Conservation (phyloP, 148 eudicot species). For the Talinum fruticosum region DNA sequence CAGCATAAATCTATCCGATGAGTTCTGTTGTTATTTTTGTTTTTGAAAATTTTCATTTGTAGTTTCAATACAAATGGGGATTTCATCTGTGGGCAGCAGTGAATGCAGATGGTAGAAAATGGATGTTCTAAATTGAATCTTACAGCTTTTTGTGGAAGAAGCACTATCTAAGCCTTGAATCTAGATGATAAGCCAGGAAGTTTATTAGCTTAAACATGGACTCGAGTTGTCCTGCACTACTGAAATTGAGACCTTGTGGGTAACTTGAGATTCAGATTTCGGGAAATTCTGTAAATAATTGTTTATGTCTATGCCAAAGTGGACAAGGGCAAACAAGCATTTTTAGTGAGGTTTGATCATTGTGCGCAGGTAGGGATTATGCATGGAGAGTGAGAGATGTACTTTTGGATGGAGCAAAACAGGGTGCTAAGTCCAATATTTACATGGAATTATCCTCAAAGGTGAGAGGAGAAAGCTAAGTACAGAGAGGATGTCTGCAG, state of each 20-base stretch:
- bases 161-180: not conserved
- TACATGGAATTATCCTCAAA: not conserved
- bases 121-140: not conserved
- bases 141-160: not conserved
- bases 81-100: not conserved
- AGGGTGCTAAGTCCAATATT: not conserved
- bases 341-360: not conserved
- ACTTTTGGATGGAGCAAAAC: not conserved
- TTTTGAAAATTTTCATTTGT: not conserved
- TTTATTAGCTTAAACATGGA: not conserved
- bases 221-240: not conserved
- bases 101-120: not conserved
- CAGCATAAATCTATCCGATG: not conserved
- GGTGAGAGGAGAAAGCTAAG: not conserved
- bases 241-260: not conserved
- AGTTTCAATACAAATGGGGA: not conserved
- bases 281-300: not conserved
- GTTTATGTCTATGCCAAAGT: not conserved
- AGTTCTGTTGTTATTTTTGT: not conserved
- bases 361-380: no score
- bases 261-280: no score
- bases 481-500: not conserved
- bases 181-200: not conserved
- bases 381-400: not conserved
- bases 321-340: not conserved